Base-by-base conservation (phyloP, 1,139 yeast genomes). In the Geotrichum phurueaensis region DNA sequence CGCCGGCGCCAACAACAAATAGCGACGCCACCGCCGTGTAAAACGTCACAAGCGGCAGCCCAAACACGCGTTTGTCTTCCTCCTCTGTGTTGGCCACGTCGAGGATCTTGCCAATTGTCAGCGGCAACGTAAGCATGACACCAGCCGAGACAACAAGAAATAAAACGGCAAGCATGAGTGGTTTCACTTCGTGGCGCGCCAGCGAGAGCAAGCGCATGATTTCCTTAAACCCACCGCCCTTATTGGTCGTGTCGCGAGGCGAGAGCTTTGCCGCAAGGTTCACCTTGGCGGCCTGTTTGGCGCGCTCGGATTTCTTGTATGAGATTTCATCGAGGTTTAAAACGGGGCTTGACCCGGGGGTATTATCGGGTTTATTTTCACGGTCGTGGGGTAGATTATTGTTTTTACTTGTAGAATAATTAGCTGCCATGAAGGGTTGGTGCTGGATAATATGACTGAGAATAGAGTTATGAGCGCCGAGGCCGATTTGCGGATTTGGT, bases 41-140 rank as follows among this genome's bases (percentile, higher is more conserved):
- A 66, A 86, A 84, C 62, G 75, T 75, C 64, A 74, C 78, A 59
- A 82, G 70, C 0, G 82, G 76, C 36, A 79, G 70, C 0, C 85
- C 86, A 65, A 77, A 82, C 20, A 81, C 73, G 25, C 66, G 63
- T 18, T 66, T 65, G 15, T 70, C 65, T 53, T 77, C 75, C 2
- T 78, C 81, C 60, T 79, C 65, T 47, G 68, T 67, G 64, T 73
- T 81, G 1, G 86, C 80, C 2, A 86, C 82, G 69, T 86, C 91
- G 48, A 86, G 73, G 15, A 86, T 87, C 66, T 87, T 82, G 50
- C 98, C 98, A 53, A 92, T 89, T 13, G 74, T 81, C 63, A 87
- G 82, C 2, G 98, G 97, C 61, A 91, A 77, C 3, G 87, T 78
- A 87, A 92, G 85, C 33, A 87, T 81, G 25, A 90, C 81, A 2